These are phyloP conservation scores for Medakamo hakoo DNA, from an alignment of 139 green algal genomes.

Conservation along the genomic window DNA sequence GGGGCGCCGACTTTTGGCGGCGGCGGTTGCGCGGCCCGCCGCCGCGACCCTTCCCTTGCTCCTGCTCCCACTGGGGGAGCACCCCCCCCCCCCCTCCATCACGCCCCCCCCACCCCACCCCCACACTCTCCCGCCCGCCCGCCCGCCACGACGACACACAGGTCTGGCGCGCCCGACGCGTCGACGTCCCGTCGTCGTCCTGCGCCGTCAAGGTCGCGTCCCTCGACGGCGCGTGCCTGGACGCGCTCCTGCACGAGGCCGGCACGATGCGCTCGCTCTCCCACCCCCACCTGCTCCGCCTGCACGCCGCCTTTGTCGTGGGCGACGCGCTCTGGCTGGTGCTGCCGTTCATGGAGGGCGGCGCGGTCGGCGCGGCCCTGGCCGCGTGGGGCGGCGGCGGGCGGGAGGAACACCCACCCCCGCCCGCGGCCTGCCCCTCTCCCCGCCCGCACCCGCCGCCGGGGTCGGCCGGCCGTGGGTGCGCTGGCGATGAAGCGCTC, in stretches of 20 bases:
- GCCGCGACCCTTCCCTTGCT: too few species aligned
- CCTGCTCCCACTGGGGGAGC: too few species aligned
- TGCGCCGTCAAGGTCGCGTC: not conserved
- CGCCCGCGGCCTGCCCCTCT: too few species aligned
- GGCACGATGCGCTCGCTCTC: constrained; percentile 84
- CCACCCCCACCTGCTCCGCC: constrained; percentile 85
- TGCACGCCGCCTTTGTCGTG: constrained; percentile 83
- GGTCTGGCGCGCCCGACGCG: not conserved
- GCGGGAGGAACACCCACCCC: too few species aligned
- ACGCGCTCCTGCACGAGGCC: constrained; percentile 87
- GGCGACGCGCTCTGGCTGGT: constrained; percentile 89
- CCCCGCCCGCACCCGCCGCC: too few species aligned
- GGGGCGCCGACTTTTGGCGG: too few species aligned
- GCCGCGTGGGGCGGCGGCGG: too few species aligned
- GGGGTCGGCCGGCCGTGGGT: too few species aligned
- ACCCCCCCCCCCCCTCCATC: too few species aligned
- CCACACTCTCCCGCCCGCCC: too few species aligned
- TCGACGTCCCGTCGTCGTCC: not conserved
- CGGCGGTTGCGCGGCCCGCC: too few species aligned
- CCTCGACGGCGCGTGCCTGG: constrained; percentile 25
- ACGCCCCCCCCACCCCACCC: too few species aligned
- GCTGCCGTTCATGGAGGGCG: constrained; percentile 64
- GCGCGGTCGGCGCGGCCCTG: constrained; percentile 24
- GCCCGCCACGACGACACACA: not conserved
- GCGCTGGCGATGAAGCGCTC: not conserved